phyloP scores from a whole-genome alignment of 139 green algal species.

The Trebouxia sp. region DNA sequence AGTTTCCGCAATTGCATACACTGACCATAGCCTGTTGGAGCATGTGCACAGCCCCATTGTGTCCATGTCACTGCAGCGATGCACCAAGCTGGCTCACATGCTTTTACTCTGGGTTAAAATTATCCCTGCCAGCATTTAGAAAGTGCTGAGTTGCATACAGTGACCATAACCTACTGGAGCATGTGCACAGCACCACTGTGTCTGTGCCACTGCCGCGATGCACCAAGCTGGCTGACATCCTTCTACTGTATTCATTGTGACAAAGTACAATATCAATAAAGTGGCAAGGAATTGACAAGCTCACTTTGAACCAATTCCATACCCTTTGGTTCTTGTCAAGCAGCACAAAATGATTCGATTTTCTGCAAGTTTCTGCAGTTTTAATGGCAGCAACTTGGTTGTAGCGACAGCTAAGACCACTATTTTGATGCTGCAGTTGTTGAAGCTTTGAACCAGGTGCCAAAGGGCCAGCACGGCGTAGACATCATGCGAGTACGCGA shows the following conservation, averaged over 20 bases:
- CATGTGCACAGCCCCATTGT: slow-evolving; percentile 11
- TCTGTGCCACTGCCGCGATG: slow-evolving; percentile 9
- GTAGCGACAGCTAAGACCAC: not conserved
- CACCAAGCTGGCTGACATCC: slow-evolving; percentile 3
- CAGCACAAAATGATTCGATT: too few relatives aligned
- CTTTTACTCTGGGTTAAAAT: not conserved
- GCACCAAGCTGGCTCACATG: slow-evolving; percentile 13
- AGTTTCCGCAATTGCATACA: slow-evolving; percentile 28
- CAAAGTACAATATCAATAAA: too few relatives aligned
- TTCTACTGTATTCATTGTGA: too few relatives aligned
- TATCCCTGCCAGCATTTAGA: not conserved
- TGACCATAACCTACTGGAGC: not conserved
- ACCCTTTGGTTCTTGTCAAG: too few relatives aligned
- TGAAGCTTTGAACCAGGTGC: slow-evolving; percentile 80
- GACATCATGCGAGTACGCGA: slow-evolving; percentile 94
- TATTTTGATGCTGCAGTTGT: slow-evolving; percentile 58
- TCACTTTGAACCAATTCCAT: too few relatives aligned
- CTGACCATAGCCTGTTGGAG: not conserved
- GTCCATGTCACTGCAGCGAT: slow-evolving; percentile 18
- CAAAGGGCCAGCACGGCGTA: slow-evolving; percentile 75
- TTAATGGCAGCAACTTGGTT: not conserved
- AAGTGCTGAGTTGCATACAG: slow-evolving; percentile 10
- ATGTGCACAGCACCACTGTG: slow-evolving; percentile 7
- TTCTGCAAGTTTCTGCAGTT: not conserved
- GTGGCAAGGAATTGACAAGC: too few relatives aligned